These are phyloP conservation scores for Periconia digitata DNA, from an alignment of 2,329 filamentous ascomycete genomes.

Conservation along the genomic window DNA sequence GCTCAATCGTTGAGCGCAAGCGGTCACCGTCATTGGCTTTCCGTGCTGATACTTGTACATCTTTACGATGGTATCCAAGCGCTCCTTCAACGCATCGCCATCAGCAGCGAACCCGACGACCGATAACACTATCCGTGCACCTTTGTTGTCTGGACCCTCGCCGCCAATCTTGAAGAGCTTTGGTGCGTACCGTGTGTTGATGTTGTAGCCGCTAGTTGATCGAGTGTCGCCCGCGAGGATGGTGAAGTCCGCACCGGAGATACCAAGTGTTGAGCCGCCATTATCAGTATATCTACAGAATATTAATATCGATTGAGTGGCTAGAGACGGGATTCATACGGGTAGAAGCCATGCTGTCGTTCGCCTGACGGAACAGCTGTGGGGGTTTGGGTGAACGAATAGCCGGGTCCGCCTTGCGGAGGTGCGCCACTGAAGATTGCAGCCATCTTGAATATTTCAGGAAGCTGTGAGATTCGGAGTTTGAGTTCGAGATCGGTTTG, in stretches of 20 bases:
- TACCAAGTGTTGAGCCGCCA: conserved; percentile 92
- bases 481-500: conserved; percentile 3
- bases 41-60: conserved; percentile 99
- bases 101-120: conserved; percentile 97
- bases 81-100: conserved; percentile 89
- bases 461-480: background rate
- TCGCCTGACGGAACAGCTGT: conserved; percentile 50
- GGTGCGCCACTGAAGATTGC: conserved; percentile 55
- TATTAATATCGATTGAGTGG: conserved; percentile 5
- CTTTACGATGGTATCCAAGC: conserved; percentile 91
- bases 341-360: conserved; percentile 84
- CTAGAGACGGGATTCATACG: conserved; percentile 59
- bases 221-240: conserved; percentile 98
- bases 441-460: conserved; percentile 51
- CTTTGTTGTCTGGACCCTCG: conserved; percentile 79
- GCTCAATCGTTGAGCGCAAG: conserved; percentile 90
- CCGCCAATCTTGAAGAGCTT: conserved; percentile 98
- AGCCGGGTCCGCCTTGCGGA: conserved; percentile 57
- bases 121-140: conserved; percentile 84
- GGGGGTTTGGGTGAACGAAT: conserved; percentile 60
- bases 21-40: conserved; percentile 92
- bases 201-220: conserved; percentile 91
- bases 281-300: conserved; percentile 88
- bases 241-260: conserved; percentile 89
- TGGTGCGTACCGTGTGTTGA: conserved; percentile 93